A percentile compares a stretch with the other conserved stretches of the same genome.
Conservation (phyloP, 2,329 filamentous ascomycete genomes). For the Cercospora citrullina region DNA sequence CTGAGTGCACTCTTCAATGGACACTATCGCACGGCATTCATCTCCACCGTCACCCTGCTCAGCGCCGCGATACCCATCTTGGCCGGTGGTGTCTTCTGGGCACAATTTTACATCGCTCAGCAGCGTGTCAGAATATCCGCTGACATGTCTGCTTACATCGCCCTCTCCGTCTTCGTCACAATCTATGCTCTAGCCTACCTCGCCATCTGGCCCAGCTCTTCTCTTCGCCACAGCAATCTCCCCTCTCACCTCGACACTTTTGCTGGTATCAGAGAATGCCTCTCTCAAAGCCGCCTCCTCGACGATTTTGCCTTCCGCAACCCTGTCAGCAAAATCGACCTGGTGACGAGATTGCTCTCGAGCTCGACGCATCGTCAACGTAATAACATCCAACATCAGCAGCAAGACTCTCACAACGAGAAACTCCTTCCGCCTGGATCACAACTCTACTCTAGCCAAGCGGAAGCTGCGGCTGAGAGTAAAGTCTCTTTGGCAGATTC, state of each 20-base stretch:
- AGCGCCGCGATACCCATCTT: constrained; percentile 67
- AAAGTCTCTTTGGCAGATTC: constrained; percentile 37
- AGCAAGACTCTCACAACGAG: constrained; percentile 14
- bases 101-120: constrained; percentile 58
- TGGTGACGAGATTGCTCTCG: constrained; percentile 68
- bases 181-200: constrained; percentile 68
- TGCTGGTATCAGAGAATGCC: constrained; percentile 74
- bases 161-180: constrained; percentile 70
- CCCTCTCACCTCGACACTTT: constrained; percentile 61
- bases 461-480: constrained; percentile 24
- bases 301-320: constrained; percentile 72
- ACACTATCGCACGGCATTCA: constrained; percentile 65
- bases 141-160: constrained; percentile 69
- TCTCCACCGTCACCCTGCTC: constrained; percentile 60
- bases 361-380: constrained; percentile 51
- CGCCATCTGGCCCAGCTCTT: constrained; percentile 65
- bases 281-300: constrained; percentile 70
- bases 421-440: constrained; percentile 11
- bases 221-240: constrained; percentile 56
- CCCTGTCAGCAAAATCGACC: constrained; percentile 64
- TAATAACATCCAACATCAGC: constrained; percentile 30
- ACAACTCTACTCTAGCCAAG: constrained; percentile 2
- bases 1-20: constrained; percentile 59
- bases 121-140: constrained; percentile 66
- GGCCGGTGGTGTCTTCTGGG: constrained; percentile 71